Evolutionary conservation across 1,284 basidiomycete genomes (phyloP).

Genomic region (Exobasidium cylindrosporum): DNA sequence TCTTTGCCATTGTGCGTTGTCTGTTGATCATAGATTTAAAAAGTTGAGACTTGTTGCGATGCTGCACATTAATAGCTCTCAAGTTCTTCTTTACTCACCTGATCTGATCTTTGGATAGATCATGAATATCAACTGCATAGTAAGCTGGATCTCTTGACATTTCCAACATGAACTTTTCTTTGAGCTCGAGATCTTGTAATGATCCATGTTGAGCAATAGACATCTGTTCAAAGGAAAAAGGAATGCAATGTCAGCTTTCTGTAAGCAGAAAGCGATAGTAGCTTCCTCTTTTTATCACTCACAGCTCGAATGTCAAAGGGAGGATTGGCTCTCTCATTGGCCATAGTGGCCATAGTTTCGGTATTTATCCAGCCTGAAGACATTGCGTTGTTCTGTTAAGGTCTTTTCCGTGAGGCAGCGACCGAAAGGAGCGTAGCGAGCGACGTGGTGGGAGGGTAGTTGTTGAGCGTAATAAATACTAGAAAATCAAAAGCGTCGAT

Average conservation of each 20-base stretch:
- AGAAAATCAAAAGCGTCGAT: too few relatives aligned
- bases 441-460: too few relatives aligned
- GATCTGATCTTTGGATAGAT: constrained; percentile 61
- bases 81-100: constrained; percentile 53
- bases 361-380: constrained; percentile 7
- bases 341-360: constrained; percentile 55
- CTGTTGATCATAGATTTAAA: neutral
- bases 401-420: too few relatives aligned
- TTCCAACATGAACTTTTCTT: constrained; percentile 59
- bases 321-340: constrained; percentile 58
- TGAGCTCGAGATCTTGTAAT: constrained; percentile 48
- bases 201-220: constrained; percentile 56
- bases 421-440: too few relatives aligned
- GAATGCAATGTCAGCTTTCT: neutral
- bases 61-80: constrained; percentile 31
- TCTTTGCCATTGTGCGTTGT: constrained; percentile 45
- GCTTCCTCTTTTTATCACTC: neutral
- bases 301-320: constrained; percentile 32
- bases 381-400: too few relatives aligned
- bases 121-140: constrained; percentile 61
- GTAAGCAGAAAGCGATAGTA: neutral
- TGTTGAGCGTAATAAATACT: too few relatives aligned
- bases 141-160: constrained; percentile 61
- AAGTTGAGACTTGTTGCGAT: neutral
- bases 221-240: constrained; percentile 33